phyloP scores from a whole-genome alignment of 2,329 filamentous ascomycete genomes.

The Colletotrichum sp. region DNA sequence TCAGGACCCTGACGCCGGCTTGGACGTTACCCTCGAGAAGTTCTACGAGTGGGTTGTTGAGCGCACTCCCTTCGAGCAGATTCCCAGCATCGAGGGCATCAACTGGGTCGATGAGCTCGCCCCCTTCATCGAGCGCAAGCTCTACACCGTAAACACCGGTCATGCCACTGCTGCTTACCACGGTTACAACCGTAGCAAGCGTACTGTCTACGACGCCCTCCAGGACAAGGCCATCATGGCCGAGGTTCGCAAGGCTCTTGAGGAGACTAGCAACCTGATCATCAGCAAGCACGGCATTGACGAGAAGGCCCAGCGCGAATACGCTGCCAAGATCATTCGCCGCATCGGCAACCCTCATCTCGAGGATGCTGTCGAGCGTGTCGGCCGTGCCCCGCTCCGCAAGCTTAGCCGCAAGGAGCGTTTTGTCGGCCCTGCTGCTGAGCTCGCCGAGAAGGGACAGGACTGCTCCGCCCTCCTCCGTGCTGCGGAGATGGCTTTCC shows the following conservation, averaged over 20 bases:
- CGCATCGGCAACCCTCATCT: conserved; percentile 94
- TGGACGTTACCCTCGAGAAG: conserved; percentile 95
- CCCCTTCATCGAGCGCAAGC: conserved; percentile 98
- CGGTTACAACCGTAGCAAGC: conserved; percentile 84
- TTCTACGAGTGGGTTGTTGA: conserved; percentile 99
- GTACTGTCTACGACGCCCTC: conserved; percentile 88
- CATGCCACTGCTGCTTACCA: conserved; percentile 97
- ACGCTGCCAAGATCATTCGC: conserved; percentile 89
- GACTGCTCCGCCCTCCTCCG: conserved; percentile 76
- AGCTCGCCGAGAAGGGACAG: conserved; percentile 83
- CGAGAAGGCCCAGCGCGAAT: conserved; percentile 77
- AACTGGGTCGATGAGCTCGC: conserved; percentile 91
- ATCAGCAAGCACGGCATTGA: conserved; percentile 84
- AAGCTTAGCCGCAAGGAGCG: conserved; percentile 96
- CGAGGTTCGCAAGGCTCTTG: conserved; percentile 79
- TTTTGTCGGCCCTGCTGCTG: conserved; percentile 89
- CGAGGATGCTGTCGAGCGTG: conserved; percentile 92
- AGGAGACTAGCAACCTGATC: conserved; percentile 87
- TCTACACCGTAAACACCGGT: conserved; percentile 98
- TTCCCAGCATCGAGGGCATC: conserved; percentile 82
- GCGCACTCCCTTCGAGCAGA: conserved; percentile 78
- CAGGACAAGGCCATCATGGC: conserved; percentile 79
- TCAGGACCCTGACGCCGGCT: conserved; percentile 78
- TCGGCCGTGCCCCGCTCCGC: conserved; percentile 90
- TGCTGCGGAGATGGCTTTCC: conserved; percentile 88